Percentiles rank a stretch among this genome's conserved stretches.
phyloP scores from a whole-genome alignment of 2,329 filamentous ascomycete species.

The Ilyonectria destructans region DNA sequence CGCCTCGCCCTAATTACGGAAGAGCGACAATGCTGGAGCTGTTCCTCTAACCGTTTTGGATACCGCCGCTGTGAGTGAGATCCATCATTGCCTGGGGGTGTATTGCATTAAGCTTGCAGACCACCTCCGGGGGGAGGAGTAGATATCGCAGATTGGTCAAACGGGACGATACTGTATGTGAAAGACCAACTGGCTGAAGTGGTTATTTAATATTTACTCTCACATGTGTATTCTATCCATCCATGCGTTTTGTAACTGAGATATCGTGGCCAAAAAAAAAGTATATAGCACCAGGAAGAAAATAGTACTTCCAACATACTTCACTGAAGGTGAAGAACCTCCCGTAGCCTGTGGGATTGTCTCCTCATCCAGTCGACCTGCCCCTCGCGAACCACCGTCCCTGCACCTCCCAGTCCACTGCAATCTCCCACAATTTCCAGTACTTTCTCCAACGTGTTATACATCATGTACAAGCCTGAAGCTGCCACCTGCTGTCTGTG shows the following conservation, averaged over 20 bases:
- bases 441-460: neutral
- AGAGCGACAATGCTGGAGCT: no score
- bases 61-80: no score
- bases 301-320: neutral
- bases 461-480: constrained; percentile 12
- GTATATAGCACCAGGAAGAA: neutral
- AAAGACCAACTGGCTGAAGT: no score
- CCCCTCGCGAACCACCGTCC: constrained; percentile 6
- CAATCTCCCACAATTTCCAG: constrained; percentile 1
- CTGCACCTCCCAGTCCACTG: neutral
- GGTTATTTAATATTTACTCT: no score
- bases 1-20: no score
- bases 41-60: no score
- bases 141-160: neutral
- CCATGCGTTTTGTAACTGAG: no score
- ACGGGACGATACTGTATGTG: no score
- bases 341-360: constrained; percentile 2
- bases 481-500: constrained; percentile 8
- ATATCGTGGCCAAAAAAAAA: neutral
- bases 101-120: no score
- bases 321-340: constrained; percentile 7
- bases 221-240: no score
- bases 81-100: no score
- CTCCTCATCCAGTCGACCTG: constrained; percentile 12
- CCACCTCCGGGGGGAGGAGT: no score